A percentile compares a stretch with the other conserved stretches of the same genome.
These are phyloP conservation scores for Penicillium capsulatum DNA, from an alignment of 2,329 filamentous ascomycete genomes.

Conservation along the genomic window DNA sequence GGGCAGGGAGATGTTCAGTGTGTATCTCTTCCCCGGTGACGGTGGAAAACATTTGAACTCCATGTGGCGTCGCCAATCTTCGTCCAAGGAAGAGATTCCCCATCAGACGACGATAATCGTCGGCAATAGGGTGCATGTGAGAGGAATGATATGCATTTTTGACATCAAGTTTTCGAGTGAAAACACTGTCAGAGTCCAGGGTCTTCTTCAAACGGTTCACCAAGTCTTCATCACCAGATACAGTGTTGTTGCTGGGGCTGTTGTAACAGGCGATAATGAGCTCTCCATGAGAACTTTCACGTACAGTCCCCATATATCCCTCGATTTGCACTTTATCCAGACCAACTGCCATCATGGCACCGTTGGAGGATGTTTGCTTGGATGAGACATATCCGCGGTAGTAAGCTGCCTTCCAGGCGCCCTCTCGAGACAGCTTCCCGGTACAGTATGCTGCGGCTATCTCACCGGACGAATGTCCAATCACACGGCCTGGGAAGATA, in stretches of 20 bases:
- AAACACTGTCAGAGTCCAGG: constrained; percentile 22
- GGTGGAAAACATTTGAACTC: constrained; percentile 25
- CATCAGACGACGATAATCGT: constrained; percentile 25
- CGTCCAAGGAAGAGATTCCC: constrained; percentile 13
- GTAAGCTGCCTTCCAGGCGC: constrained; percentile 29
- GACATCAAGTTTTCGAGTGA: constrained; percentile 30
- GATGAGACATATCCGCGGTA: constrained; percentile 26
- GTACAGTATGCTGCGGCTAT: constrained; percentile 47
- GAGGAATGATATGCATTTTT: constrained; percentile 31
- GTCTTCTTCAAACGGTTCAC: constrained; percentile 23
- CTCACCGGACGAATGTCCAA: constrained; percentile 33
- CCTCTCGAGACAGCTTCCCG: constrained; percentile 30
- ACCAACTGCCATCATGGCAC: constrained; percentile 31
- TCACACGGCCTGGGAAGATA: constrained; percentile 24
- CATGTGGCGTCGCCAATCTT: constrained; percentile 9
- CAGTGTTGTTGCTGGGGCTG: constrained; percentile 27
- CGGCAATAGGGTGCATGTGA: constrained; percentile 25
- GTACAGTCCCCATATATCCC: constrained; percentile 17
- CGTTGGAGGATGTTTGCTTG: constrained; percentile 16
- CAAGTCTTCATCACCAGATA: constrained; percentile 25
- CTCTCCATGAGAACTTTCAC: constrained; percentile 11
- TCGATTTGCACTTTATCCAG: constrained; percentile 11
- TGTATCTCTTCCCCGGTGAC: constrained; percentile 21
- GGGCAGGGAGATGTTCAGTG: constrained; percentile 9
- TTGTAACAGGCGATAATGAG: constrained; percentile 28